Evolutionary conservation across 257 asterid genomes (phyloP), one percentile per base, ranked within the genome.

Genomic region (Nicotiana benthamiana): DNA sequence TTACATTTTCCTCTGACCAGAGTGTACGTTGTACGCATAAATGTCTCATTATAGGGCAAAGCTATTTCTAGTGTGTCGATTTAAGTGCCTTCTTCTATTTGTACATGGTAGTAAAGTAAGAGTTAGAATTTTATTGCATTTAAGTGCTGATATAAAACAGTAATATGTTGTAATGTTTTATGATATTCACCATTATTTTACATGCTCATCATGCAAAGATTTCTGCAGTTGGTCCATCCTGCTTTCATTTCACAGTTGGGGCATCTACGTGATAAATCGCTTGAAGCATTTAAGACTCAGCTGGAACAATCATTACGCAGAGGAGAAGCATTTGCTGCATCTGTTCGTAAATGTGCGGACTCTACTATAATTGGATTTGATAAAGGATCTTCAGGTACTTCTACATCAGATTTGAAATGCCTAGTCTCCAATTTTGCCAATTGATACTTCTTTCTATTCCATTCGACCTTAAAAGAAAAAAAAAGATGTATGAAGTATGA

Each of bases 301-400:
- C 82, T 91, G n/a, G 86, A 83, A 79, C 79, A 87, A 79, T 68
- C 67, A 82, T 75, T 91, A 84, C 59, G n/a, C 56, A 60, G 66
- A 81, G 92, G 95, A 81, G 86, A 85, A 86, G 88, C 88, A 53
- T 89, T 88, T 83, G 93, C 89, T 56, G 86, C 87, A 64, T 85
- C 90, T 52, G 90, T 89, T 82, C 86, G 81, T 79, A 77, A 27
- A 63, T 88, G 90, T 89, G 77, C 77, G 27, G 84, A 68, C 65
- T 85, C 87, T 70, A 79, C 87, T 36, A 81, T 85, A 82, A 81
- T 77, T 13, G 84, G 86, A 84, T 92, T 92, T 83, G 94, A 90
- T 60, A 79, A 53, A 70, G 90, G 90, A 51, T 90, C 86, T 88
- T 83, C 87, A 90, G 94, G 97, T 92, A 80, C 81, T 28, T 70